Base-by-base conservation (phyloP, 108 stramenopile species). In the Pseudonitzschia delicatissima region DNA sequence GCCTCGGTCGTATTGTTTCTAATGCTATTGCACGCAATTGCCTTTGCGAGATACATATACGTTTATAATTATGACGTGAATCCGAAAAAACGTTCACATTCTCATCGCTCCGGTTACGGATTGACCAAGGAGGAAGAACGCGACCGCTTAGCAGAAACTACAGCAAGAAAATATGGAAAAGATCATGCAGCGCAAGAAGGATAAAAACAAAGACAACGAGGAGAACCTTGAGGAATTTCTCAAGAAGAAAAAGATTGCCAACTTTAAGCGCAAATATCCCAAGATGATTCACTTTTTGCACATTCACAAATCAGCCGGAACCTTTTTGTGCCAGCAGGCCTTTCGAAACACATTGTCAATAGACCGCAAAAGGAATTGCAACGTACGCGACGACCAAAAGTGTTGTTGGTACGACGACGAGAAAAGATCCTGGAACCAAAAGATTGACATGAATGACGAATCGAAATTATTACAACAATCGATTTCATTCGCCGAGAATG, bases 281-380 rank as follows among this genome's bases (percentile, higher is more conserved):
- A 57, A 44, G 37, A 33, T 70, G 8, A 27, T 76, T 13, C 66
- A 61, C 35, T 76, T 70, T 52, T 50, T 76, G 29, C 76, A 76
- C 53, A 76, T 76, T 62, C 76, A 76, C 59, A 76, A 76, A 34
- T 57, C 61, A 13, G 76, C 47, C 18, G 76, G 76, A 4, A 66
- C 57, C 36, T 34, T 52, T 18, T 44, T 76, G 33, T 76, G 76
- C 37, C 27, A 51, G 5, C 37, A 53, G 31, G 62, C 62, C 40
- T 64, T 28, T 51, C 3, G 6, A 5, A 66, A 66, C 48, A 27
- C 34, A 26, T 4, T 66, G 49, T 34, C 51, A 20, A 51, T 51
- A 2, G 29, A 47, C 51, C 53, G 57, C 40, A 1, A 49, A 57
- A 18, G 9, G 18, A 78, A 78, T 49, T 78, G 77, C 77, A 78